Percentiles rank a stretch among this genome's conserved stretches.
phyloP scores from a whole-genome alignment of 805 yeast genomes.

The Metschnikowia colocasiae region DNA sequence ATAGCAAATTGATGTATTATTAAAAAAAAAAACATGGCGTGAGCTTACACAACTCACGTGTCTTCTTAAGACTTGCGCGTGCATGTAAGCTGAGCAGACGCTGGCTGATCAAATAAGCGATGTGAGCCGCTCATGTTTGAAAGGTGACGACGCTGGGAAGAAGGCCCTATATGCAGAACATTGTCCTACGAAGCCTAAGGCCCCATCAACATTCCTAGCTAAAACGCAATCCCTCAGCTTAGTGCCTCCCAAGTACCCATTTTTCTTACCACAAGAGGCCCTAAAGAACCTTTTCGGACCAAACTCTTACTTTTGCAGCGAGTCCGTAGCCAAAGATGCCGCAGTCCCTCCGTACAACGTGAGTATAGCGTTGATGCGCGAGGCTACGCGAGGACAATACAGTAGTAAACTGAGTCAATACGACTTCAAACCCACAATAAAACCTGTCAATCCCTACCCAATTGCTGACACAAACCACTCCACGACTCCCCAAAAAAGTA shows the following conservation, averaged over 20 bases:
- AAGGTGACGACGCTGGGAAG: background rate
- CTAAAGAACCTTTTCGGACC: no score
- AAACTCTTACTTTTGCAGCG: background rate
- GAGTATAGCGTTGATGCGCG: background rate
- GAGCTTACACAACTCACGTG: slow-evolving; percentile 1
- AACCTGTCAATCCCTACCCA: background rate
- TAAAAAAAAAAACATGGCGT: background rate
- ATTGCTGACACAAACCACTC: background rate
- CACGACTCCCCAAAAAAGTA: background rate
- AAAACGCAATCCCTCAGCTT: background rate
- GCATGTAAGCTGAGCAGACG: background rate
- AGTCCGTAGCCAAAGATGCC: background rate
- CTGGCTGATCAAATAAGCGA: slow-evolving; percentile 1
- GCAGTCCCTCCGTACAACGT: background rate
- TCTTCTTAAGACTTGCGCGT: background rate
- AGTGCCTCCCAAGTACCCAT: background rate
- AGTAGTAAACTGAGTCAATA: background rate
- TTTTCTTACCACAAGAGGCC: no score
- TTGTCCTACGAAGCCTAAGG: background rate
- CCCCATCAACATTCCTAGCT: background rate
- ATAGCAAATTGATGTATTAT: slow-evolving; percentile 2
- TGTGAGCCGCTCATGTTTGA: background rate
- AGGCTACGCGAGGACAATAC: slow-evolving; percentile 1
- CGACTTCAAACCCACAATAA: background rate
- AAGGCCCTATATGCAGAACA: background rate